Conservation (phyloP, 306 rosid genomes). For the Fragaria ananassa region DNA sequence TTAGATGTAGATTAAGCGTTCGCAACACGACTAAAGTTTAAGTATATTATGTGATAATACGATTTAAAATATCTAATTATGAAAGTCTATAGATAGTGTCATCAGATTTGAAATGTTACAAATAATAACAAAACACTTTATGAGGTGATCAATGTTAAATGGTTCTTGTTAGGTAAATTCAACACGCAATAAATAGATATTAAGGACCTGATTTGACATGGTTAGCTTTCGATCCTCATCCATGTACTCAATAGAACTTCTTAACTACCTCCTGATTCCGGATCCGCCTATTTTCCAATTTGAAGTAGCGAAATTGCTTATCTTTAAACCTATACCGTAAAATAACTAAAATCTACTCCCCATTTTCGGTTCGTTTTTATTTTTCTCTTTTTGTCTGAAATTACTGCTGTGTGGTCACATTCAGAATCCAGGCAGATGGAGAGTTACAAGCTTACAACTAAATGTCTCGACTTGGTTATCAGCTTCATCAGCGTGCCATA, state of each 20-base stretch:
- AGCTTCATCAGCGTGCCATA: not conserved
- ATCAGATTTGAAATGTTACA: not conserved
- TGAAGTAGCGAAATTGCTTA: not conserved
- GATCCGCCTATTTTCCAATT: not conserved
- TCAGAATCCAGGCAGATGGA: not conserved
- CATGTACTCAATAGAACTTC: not conserved
- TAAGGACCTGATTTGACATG: not conserved
- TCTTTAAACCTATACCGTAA: not conserved
- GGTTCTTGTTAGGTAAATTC: not conserved
- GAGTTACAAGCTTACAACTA: not conserved
- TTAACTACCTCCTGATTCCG: not conserved
- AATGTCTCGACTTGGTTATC: not conserved
- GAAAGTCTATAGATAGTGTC: too few species aligned
- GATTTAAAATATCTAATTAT: too few species aligned
- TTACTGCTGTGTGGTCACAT: not conserved
- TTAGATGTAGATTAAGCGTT: too few species aligned
- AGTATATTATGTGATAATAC: too few species aligned
- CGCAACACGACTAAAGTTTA: too few species aligned
- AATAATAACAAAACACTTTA: not conserved
- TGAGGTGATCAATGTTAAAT: not conserved
- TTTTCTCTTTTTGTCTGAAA: not conserved
- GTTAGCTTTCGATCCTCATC: not conserved
- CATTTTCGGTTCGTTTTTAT: too few species aligned
- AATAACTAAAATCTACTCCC: too few species aligned
- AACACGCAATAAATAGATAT: not conserved